Evolutionary conservation across 2,329 filamentous ascomycete genomes (phyloP), one percentile per base, ranked within the genome.

Genomic region (Dothiorella sarmentorum): DNA sequence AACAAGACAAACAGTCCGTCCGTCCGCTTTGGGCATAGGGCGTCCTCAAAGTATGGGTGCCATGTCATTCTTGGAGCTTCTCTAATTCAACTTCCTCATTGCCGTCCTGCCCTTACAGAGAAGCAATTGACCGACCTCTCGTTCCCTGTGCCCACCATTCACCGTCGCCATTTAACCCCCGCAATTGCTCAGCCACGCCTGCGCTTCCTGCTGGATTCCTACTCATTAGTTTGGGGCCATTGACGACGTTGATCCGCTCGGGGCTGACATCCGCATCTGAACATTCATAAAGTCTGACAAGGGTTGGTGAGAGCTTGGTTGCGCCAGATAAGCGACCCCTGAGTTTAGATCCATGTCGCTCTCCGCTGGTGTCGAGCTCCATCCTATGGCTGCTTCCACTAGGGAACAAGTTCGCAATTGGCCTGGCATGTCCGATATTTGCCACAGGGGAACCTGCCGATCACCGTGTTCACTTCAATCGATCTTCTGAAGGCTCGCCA

Each of bases 251-350:
- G 49, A 53, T 53, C 49, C 35, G n/a, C 15, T 35, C 49, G 49
- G 49, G n/a, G 49, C 49, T 40, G 9, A 29, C 49, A 53, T 22
- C 49, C 49, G 49, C 24, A 42, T 40, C 40, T 40, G 49, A 53
- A 20, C 31, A 7, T 42, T n/a, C 33, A 29, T 53, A 38, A 53
- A 40, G n/a, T 29, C 49, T 29, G 24, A 53, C 49, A 40, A 40
- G 49, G 49, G 49, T 38, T 11, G 20, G 15, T 7, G 9, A 29
- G 15, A 13, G 31, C 47, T 17, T 24, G 47, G 29, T 27, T 17
- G 17, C 20, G 20, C 49, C 33, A 40, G 49, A 53, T 53, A 40
- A 27, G 49, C 49, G 47, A 15, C 47, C 47, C 47, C 47, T 52
- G 47, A n/a, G 4, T 9, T 15, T 22, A 53, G 35, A 35, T 35